Base-by-base conservation (phyloP, 345 rosid genomes). In the Populus davidiana region DNA sequence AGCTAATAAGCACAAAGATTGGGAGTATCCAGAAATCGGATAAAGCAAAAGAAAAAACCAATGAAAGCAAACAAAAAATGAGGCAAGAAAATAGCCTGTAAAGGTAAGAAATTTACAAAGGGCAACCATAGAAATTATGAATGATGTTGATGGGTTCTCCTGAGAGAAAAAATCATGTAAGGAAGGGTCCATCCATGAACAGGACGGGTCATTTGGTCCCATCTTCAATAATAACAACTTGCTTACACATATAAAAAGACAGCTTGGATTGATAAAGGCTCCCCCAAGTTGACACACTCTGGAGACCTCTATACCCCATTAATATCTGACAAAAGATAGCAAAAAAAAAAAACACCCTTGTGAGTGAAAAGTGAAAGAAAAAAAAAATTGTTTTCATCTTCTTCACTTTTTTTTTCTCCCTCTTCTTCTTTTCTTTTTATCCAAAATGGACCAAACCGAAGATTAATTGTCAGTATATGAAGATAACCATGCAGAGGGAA, bases 91-190 rank as follows among this genome's bases (percentile, higher is more conserved):
- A 52, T 18, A 16, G 71, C 23, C 72, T 5, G 54, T 49, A 70
- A 36, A 70, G 25, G 31, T 43, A 23, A 8, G 21, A 29, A 78
- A 77, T 50, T 86, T 86, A 82, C 87, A 71, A 56, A 74, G 86
- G 88, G 85, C 80, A 82, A 79, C 77, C 88, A 78, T 61, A 84
- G 84, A 88, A 85, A 86, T 83, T 79, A 85, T 78, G 81, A 80
- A 67, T 75, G 93, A 88, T 82, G 87, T 76, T 77, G 92, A 92
- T 82, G 86, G 92, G 83, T 80, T 85, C 86, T 87, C 88, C 80
- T 52, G 80, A 38, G n/a, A 31, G 5, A 10, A 83, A 81, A 85
- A 56, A 81, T 82, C 86, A 72, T 72, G 74, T 78, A 79, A 81
- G 74, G 78, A 75, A 76, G 76, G 77, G 74, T 23, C 74, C 33